These are phyloP conservation scores for Gastrodia elata DNA, from an alignment of 106 monocot species.

Conservation along the genomic window DNA sequence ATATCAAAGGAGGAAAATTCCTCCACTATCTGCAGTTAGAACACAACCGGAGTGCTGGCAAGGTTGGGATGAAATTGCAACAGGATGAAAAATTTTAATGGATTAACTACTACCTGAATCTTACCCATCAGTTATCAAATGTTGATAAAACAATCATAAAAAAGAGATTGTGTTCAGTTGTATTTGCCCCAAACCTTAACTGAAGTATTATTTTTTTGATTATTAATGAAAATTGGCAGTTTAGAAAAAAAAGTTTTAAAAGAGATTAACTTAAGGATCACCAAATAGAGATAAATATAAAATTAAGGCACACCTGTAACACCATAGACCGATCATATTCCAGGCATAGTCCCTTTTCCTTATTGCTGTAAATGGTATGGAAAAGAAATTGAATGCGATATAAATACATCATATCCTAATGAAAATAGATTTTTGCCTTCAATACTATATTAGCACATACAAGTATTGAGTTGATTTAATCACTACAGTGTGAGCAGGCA, in stretches of 20 bases:
- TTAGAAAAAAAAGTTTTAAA: background rate
- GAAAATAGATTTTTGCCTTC: background rate
- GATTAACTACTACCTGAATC: background rate
- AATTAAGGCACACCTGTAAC: slow-evolving; percentile 53
- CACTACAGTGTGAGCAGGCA: slow-evolving; percentile 93
- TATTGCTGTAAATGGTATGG: slow-evolving; percentile 50
- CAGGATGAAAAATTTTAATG: background rate
- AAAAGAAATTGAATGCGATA: background rate
- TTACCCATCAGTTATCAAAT: background rate
- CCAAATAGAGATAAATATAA: background rate
- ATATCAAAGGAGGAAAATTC: background rate
- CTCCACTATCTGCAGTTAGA: background rate
- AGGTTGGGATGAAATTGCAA: background rate
- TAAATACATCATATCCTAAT: background rate
- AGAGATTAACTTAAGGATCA: background rate
- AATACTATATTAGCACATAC: slow-evolving; percentile 39
- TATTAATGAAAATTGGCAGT: too few species aligned
- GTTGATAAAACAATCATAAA: background rate
- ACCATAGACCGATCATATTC: slow-evolving; percentile 98
- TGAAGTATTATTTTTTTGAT: too few species aligned
- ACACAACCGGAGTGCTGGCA: background rate
- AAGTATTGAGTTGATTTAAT: slow-evolving; percentile 98
- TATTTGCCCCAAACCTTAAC: too few species aligned
- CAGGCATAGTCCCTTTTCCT: slow-evolving; percentile 82
- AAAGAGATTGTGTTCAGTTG: too few species aligned